phyloP scores from a whole-genome alignment of 2,329 filamentous ascomycete species.

The Cercospora beticola region DNA sequence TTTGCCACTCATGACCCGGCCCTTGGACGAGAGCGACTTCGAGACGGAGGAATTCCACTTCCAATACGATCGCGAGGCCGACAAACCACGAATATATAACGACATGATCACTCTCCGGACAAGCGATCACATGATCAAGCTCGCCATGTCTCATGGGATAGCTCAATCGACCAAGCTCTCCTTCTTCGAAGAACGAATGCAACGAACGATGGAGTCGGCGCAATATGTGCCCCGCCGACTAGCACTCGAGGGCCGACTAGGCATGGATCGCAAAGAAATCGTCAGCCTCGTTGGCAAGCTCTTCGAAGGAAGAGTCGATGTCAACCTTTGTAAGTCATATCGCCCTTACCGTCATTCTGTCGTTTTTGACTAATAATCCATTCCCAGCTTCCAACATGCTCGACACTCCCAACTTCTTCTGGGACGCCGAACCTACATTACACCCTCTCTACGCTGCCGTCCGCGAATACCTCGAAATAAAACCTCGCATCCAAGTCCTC shows the following conservation, averaged over 20 bases:
- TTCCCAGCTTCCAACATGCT: constrained; percentile 83
- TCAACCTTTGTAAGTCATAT: constrained; percentile 83
- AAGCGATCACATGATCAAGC: constrained; percentile 97
- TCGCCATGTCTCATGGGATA: constrained; percentile 96
- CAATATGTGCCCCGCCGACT: constrained; percentile 88
- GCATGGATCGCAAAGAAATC: constrained; percentile 89
- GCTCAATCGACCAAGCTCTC: constrained; percentile 95
- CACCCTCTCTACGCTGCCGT: constrained; percentile 93
- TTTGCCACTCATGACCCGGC: constrained; percentile 70
- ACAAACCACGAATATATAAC: constrained; percentile 90
- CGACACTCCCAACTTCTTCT: constrained; percentile 96
- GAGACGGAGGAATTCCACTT: constrained; percentile 99
- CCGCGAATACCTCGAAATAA: constrained; percentile 96
- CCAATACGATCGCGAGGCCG: constrained; percentile 84
- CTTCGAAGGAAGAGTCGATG: constrained; percentile 92
- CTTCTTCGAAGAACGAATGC: constrained; percentile 96
- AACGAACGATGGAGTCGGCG: constrained; percentile 86
- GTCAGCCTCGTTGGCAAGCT: constrained; percentile 86
- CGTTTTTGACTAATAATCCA: background rate
- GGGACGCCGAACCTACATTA: constrained; percentile 93
- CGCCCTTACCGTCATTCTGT: background rate
- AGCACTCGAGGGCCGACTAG: constrained; percentile 83
- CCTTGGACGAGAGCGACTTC: constrained; percentile 83
- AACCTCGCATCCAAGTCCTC: constrained; percentile 90
- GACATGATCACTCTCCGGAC: constrained; percentile 98